Base-by-base conservation (phyloP, 441 rosid genomes). In the Breynia disticha region DNA sequence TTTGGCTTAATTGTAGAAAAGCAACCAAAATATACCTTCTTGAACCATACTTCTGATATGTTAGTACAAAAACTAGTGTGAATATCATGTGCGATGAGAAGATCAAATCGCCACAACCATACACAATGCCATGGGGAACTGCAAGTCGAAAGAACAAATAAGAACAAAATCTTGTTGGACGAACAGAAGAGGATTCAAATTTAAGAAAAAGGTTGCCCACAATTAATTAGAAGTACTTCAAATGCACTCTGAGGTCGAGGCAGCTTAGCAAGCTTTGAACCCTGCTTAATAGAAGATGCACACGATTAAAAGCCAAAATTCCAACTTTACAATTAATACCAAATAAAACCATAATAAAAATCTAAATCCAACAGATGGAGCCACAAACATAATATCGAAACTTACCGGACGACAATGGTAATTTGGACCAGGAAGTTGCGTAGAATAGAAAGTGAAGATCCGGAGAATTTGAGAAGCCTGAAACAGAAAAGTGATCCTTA, bases 41-140 rank as follows among this genome's bases (percentile, higher is more conserved):
- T 19, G 95, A 65, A 55, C 99, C 99, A 63, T 90, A 90, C 66
- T 87, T 90, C 71, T 94, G 97, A 71, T 90, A 94, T 4, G 96
- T 79, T 51, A 71, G 90, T 56, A 94, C 96, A 72, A 94, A 94
- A 50, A 94, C 96, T 2, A 94, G 73, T 35, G 95, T 83, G 67
- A 94, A 94, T 67, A 94, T 94, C 97, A 90, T 94, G 73, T 94
- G 99, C 2, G 99, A 94, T 52, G 99, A 94, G 72, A 94, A 94
- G 49, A 94, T 94, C 80, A 94, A 75, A 76, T 94, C 99, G 57
- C 99, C 99, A 57, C 99, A 94, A 22, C 97, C 97, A 58, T 83
- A 90, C 46, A 80, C 72, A 35, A 82, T 81, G 20, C 99, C 99
- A 35, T 76, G 84, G 56, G 97, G 95, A 85, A 91, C 99, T 94